phyloP scores from a whole-genome alignment of 2,329 filamentous ascomycete genomes.

The Arthrinium puccinioides region DNA sequence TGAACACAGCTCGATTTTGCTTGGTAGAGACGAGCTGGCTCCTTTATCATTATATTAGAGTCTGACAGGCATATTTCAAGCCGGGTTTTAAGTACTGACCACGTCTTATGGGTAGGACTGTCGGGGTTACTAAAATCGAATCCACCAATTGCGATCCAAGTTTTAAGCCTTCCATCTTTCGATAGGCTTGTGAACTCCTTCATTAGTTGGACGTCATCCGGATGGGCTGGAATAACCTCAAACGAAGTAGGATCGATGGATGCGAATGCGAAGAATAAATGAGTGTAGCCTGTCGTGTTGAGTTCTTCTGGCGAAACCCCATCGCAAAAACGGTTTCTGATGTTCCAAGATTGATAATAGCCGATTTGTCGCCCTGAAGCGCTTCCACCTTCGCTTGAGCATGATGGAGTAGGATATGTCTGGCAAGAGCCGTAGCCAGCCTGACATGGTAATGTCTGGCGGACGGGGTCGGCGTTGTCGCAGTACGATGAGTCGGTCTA shows the following conservation, averaged over 20 bases:
- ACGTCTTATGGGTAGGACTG: slow-evolving; percentile 16
- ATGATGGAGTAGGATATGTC: neutral
- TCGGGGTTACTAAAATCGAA: slow-evolving; percentile 31
- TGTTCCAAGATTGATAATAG: slow-evolving; percentile 8
- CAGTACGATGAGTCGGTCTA: slow-evolving; percentile 1
- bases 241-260: slow-evolving; percentile 24
- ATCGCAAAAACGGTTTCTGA: slow-evolving; percentile 5
- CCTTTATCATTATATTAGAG: slow-evolving; percentile 4
- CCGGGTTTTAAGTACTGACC: slow-evolving; percentile 3
- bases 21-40: slow-evolving; percentile 15
- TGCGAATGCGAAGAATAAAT: slow-evolving; percentile 20
- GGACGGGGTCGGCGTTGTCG: neutral
- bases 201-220: slow-evolving; percentile 13
- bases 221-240: slow-evolving; percentile 8
- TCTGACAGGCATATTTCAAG: neutral
- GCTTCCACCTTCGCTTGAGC: slow-evolving; percentile 2
- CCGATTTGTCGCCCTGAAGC: slow-evolving; percentile 6
- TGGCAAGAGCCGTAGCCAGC: slow-evolving; percentile 1
- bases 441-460: neutral
- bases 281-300: slow-evolving; percentile 7
- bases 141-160: slow-evolving; percentile 32
- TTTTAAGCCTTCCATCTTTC: slow-evolving; percentile 23
- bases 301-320: slow-evolving; percentile 6
- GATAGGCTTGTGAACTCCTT: slow-evolving; percentile 19
- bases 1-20: slow-evolving; percentile 25